Conservation (phyloP, 768 basidiomycete genomes). For the Tricholoma sp. region DNA sequence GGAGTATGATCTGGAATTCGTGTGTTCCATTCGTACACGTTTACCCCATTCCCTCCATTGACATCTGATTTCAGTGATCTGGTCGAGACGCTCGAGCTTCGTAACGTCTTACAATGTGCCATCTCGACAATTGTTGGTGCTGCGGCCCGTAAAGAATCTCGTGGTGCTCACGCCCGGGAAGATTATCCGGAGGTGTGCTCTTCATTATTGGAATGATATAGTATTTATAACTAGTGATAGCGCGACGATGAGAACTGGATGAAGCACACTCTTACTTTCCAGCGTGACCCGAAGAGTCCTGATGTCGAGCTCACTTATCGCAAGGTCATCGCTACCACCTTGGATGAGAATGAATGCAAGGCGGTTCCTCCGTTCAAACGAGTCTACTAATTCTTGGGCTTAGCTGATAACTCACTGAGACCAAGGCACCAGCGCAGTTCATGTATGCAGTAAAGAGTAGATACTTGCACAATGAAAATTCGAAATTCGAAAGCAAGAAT, state of each 20-base stretch:
- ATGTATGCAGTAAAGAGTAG: background rate
- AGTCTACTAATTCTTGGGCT: constrained; percentile 57
- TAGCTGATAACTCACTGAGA: background rate
- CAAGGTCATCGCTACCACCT: constrained; percentile 73
- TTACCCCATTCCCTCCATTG: background rate
- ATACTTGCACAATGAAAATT: background rate
- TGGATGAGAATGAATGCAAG: constrained; percentile 97
- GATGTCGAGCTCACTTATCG: constrained; percentile 91
- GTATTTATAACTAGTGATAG: constrained; percentile 25
- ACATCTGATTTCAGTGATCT: constrained; percentile 62
- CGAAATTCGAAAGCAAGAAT: constrained; percentile 1
- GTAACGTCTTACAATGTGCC: constrained; percentile 93
- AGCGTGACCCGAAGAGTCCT: constrained; percentile 66
- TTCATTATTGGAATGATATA: background rate
- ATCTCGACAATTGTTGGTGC: constrained; percentile 93
- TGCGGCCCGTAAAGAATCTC: constrained; percentile 92
- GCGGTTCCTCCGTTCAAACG: constrained; percentile 97
- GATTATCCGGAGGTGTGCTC: constrained; percentile 84
- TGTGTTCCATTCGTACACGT: constrained; percentile 34
- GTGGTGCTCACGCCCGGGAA: constrained; percentile 98
- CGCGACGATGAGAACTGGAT: constrained; percentile 94
- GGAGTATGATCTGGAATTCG: constrained; percentile 99
- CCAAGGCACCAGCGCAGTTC: background rate
- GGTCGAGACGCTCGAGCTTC: constrained; percentile 93
- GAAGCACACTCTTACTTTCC: constrained; percentile 96